Percentiles rank a stretch among this genome's conserved stretches.
Evolutionary conservation across 305 asterid species (phyloP).

Genomic region (Fraxinus floribunda): DNA sequence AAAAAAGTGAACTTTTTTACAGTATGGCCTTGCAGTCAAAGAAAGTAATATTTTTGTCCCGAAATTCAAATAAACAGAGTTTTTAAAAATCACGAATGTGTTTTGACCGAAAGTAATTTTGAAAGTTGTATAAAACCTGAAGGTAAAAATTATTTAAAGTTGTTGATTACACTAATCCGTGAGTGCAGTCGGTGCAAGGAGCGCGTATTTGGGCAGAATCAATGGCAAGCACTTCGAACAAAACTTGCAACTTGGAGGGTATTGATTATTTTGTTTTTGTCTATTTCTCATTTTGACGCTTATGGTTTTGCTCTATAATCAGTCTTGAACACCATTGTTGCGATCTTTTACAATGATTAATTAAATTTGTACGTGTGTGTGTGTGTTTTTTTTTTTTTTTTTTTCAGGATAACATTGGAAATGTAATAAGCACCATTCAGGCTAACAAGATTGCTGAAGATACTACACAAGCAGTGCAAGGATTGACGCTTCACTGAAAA

Average conservation of each 20-base stretch:
- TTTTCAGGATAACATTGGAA: constrained; percentile 37
- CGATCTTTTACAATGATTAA: not conserved
- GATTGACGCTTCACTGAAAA: constrained; percentile 30
- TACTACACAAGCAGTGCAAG: constrained; percentile 37
- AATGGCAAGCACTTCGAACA: constrained; percentile 63
- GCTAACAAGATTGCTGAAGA: constrained; percentile 43
- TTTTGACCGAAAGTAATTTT: not conserved
- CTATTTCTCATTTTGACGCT: not conserved
- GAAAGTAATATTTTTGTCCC: not conserved
- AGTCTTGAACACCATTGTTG: not conserved
- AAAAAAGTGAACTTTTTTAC: not conserved
- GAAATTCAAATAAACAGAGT: not conserved
- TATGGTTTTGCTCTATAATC: not conserved
- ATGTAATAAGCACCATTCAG: constrained; percentile 34
- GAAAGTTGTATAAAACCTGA: not conserved
- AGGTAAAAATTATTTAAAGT: not conserved
- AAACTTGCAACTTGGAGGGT: constrained; percentile 70
- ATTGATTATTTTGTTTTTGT: constrained; percentile 6
- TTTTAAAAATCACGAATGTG: not conserved
- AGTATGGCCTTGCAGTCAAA: not conserved
- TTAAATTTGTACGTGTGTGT: not conserved
- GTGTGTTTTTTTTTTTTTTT: too few relatives aligned
- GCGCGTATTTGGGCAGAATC: constrained; percentile 67
- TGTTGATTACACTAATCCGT: not conserved
- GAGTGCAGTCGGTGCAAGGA: constrained; percentile 53